Evolutionary conservation across 2,329 filamentous ascomycete genomes (phyloP), one percentile per base, ranked within the genome.

Genomic region (Apiospora arundinis): DNA sequence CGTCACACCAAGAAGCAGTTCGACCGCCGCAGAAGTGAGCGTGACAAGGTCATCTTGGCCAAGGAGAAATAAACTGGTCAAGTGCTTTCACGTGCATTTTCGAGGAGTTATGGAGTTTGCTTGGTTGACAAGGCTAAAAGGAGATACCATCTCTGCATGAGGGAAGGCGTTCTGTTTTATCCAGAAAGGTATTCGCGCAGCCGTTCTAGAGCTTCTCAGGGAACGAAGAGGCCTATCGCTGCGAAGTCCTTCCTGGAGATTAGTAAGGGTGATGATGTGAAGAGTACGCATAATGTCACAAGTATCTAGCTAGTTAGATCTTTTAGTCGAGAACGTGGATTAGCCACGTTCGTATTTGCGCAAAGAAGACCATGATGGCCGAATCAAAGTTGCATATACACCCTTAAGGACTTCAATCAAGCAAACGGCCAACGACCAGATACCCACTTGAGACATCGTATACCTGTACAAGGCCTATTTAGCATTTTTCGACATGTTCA

Each of bases 31-130:
- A 89, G 89, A 81, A 91, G 90, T 74, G 95, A 97, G 84, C 90
- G 96, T 80, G 95, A 98, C 83, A 98, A 98, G 89, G 95, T 97
- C 89, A 88, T 99, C 71, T 80, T 98, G 80, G 91, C 91, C 28
- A 84, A 82, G 74, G 87, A 90, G 77, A 87, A 90, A 78, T 91
- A 82, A 45, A 23, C 45, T 9, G 23, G 23, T 9, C 23, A 23
- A 16, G 28, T 49, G 45, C 16, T 44, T 48, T 44, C 37, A 52
- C 28, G 46, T 69, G 67, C 67, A 56, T 69, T 52, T 69, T 56
- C 46, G 44, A 25, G 67, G 67, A 32, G 67, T 69, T 69, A 21
- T 5, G 56, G 56, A 63, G 56, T 63, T 63, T 63, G 40, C 28
- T 40, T 63, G 67, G 46, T 25, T 11, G 46, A 48, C 46, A 37